Base-by-base conservation (phyloP, 805 yeast genomes). In the Komagataella populi region DNA sequence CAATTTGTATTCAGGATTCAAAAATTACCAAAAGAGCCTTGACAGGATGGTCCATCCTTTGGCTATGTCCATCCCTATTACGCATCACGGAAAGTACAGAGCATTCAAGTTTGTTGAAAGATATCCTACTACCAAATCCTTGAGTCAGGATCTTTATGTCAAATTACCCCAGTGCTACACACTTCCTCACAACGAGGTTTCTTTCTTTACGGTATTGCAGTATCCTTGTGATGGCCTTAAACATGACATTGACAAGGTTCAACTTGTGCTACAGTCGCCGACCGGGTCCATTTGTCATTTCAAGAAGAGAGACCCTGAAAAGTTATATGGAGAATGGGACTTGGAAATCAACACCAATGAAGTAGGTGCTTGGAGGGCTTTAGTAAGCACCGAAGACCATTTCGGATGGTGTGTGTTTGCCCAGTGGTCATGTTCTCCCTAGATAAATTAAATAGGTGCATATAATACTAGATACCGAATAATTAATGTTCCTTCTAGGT, bases 381-480 rank as follows among this genome's bases (percentile, higher is more conserved):
- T 90, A 48, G 87, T 87, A 0, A 77, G 84, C 45, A 83, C 87
- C 7, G 91, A 87, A 55, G 77, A 81, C 45, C 87, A 86, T 3
- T 74, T 74, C 51, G 82, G 88, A 51, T 87, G 96, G 87, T 84
- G 88, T 59, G 87, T 86, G 3, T 88, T 87, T 67, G 89, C 95
- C 12, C 96, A 89, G 65, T 91, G 99, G 99, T 70, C 71, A 36
- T 84, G 91, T 64, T 63, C 69, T 17, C 43, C 36, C 23, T 12
- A 44, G 51, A 30, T 30, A 30, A 30, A 30, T 30, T 8, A 30
- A 10, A 30, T 30, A 30, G 39, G 39, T 30, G 39, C 39, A 30
- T 10, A 10, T 30, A 30, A 30, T 30, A 30, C 4, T 14, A 12
- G 39, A 30, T 30, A 8, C 12, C 12, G 10, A 30, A 10, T 5